phyloP scores from a whole-genome alignment of 2,329 filamentous ascomycete genomes.

The Fusarium verticillioides region DNA sequence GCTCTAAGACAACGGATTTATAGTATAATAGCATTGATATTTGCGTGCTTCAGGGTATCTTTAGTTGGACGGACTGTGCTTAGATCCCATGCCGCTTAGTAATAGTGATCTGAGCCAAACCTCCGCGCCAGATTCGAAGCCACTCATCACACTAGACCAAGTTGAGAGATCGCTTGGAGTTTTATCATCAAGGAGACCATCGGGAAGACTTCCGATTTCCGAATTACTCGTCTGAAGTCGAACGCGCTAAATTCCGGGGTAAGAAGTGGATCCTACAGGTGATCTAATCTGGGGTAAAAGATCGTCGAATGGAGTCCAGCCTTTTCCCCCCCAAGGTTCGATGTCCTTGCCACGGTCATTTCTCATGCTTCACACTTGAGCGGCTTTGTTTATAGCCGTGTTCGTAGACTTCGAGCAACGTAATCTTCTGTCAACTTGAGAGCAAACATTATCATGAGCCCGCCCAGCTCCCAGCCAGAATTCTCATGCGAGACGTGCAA shows the following conservation, averaged over 20 bases:
- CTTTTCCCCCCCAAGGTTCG: neutral
- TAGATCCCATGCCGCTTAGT: too few relatives aligned
- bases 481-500: conserved; percentile 12
- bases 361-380: rapidly evolving
- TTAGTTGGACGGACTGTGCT: too few relatives aligned
- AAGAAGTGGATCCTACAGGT: neutral
- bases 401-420: neutral
- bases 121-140: too few relatives aligned
- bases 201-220: neutral
- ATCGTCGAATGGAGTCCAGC: neutral
- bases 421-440: too few relatives aligned
- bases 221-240: neutral
- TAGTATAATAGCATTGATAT: too few relatives aligned
- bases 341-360: rapidly evolving
- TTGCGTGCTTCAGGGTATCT: too few relatives aligned
- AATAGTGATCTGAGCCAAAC: too few relatives aligned
- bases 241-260: neutral
- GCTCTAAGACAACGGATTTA: too few relatives aligned
- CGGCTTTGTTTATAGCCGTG: rapidly evolving
- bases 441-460: neutral
- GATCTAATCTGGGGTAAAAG: neutral
- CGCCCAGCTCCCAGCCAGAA: neutral
- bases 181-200: too few relatives aligned
- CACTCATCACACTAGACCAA: too few relatives aligned
- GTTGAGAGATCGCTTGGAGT: too few relatives aligned